Evolutionary conservation across 768 basidiomycete species (phyloP).

Genomic region (Auriscalpium orientale): DNA sequence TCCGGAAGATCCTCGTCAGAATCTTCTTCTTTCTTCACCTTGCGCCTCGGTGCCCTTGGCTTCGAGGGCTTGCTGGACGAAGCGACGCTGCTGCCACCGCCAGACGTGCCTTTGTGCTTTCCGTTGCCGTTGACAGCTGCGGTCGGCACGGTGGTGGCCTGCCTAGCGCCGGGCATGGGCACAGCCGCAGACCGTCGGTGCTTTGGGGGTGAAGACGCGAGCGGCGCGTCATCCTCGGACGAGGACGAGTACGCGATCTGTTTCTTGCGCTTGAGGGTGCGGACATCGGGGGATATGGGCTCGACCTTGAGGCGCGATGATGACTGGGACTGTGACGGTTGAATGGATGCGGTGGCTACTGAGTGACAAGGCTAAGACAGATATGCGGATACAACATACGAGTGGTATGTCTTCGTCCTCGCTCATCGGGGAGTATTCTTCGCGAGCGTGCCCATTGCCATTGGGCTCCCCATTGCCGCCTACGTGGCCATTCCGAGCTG

Average conservation of each 20-base stretch:
- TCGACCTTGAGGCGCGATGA: slow-evolving; percentile 38
- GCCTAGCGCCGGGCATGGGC: slow-evolving; percentile 34
- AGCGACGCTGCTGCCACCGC: slow-evolving; percentile 17
- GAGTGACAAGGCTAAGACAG: background rate
- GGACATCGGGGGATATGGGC: slow-evolving; percentile 23
- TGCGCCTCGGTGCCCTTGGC: slow-evolving; percentile 41
- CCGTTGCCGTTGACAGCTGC: slow-evolving; percentile 30
- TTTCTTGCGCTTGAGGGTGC: slow-evolving; percentile 32
- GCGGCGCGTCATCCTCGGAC: slow-evolving; percentile 52
- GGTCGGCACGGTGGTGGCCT: slow-evolving; percentile 28
- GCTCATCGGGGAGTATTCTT: slow-evolving; percentile 45
- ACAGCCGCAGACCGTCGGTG: slow-evolving; percentile 29
- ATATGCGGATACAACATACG: slow-evolving; percentile 34
- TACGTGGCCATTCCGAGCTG: slow-evolving; percentile 31
- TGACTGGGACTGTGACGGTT: slow-evolving; percentile 45
- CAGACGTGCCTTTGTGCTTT: slow-evolving; percentile 25
- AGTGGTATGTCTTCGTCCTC: slow-evolving; percentile 69
- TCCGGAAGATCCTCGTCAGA: slow-evolving; percentile 20
- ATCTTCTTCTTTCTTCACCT: slow-evolving; percentile 30
- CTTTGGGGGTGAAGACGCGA: slow-evolving; percentile 66
- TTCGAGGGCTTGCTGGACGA: slow-evolving; percentile 21
- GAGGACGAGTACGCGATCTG: slow-evolving; percentile 16
- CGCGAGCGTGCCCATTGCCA: slow-evolving; percentile 24
- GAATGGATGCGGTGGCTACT: slow-evolving; percentile 11
- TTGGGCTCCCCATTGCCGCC: slow-evolving; percentile 27